Evolutionary conservation across 2,329 filamentous ascomycete species (phyloP).

Genomic region (Fusarium sp.): DNA sequence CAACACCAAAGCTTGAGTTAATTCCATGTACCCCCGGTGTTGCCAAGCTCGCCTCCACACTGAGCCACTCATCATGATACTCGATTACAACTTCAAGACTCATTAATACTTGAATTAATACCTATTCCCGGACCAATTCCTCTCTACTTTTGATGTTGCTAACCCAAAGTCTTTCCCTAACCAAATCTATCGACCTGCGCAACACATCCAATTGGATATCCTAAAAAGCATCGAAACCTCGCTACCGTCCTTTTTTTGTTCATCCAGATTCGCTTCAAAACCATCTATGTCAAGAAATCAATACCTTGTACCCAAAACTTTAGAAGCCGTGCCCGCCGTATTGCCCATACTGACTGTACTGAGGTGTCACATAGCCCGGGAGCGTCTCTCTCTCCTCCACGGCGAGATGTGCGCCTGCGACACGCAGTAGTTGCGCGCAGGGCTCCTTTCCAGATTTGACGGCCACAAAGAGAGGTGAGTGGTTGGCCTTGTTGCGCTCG

Average conservation of each 20-base stretch:
- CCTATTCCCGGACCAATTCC: neutral
- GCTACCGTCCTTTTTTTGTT: constrained; percentile 9
- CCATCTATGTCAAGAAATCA: neutral
- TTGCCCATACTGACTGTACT: constrained; percentile 29
- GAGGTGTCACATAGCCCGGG: constrained; percentile 38
- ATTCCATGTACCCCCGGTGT: neutral
- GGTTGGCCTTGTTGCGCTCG: constrained; percentile 72
- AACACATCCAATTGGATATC: neutral
- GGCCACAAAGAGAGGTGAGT: constrained; percentile 75
- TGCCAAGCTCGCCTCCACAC: neutral
- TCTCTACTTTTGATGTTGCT: neutral
- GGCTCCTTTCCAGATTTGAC: constrained; percentile 67
- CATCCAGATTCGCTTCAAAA: constrained; percentile 12
- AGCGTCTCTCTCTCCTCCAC: constrained; percentile 53
- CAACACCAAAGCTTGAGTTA: neutral
- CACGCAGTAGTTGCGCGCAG: constrained; percentile 65
- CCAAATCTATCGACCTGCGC: neutral
- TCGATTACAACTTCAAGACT: neutral
- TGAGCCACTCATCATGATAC: neutral
- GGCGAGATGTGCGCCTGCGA: constrained; percentile 70
- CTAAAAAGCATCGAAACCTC: constrained; percentile 7
- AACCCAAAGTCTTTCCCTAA: neutral
- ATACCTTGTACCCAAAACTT: neutral
- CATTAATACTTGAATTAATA: neutral
- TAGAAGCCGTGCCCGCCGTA: constrained; percentile 13